Evolutionary conservation across 2,329 filamentous ascomycete genomes (phyloP).

Genomic region (Aspergillus tanneri): DNA sequence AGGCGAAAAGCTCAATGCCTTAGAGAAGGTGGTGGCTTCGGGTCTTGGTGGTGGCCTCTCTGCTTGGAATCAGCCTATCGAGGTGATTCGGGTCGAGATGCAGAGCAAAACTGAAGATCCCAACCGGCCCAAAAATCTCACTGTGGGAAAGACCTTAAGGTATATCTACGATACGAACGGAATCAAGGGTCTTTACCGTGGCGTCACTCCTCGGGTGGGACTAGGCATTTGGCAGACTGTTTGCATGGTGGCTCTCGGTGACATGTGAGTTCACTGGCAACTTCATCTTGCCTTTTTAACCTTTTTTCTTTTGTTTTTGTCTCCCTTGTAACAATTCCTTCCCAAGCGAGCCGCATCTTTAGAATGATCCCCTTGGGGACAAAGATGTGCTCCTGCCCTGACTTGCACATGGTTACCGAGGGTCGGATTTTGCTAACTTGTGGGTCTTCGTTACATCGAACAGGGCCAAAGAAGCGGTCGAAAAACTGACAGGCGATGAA

Average conservation of each 20-base stretch:
- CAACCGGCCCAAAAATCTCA: constrained; percentile 99
- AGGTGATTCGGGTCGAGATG: constrained; percentile 99
- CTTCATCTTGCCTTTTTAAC: no score
- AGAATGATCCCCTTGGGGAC: no score
- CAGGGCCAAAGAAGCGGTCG: constrained; percentile 64
- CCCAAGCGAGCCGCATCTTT: no score
- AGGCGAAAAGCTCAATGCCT: constrained; percentile 70
- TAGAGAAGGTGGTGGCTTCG: constrained; percentile 87
- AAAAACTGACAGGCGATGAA: constrained; percentile 62
- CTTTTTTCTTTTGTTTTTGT: constrained; percentile 3
- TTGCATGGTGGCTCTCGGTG: constrained; percentile 98
- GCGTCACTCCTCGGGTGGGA: constrained; percentile 89
- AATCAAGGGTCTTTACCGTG: constrained; percentile 88
- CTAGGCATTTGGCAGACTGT: constrained; percentile 98
- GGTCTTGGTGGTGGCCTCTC: constrained; percentile 88
- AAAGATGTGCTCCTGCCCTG: no score
- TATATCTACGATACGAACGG: constrained; percentile 95
- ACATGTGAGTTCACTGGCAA: constrained; percentile 83
- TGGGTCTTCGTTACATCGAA: constrained; percentile 28
- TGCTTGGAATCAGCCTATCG: constrained; percentile 99
- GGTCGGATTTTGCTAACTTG: constrained; percentile 28
- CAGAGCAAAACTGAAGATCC: constrained; percentile 98
- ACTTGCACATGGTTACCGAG: constrained; percentile 30
- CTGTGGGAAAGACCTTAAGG: constrained; percentile 73
- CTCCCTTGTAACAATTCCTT: no score